These are phyloP conservation scores for Physaria fendleri DNA, from an alignment of 345 rosid species.

Conservation along the genomic window DNA sequence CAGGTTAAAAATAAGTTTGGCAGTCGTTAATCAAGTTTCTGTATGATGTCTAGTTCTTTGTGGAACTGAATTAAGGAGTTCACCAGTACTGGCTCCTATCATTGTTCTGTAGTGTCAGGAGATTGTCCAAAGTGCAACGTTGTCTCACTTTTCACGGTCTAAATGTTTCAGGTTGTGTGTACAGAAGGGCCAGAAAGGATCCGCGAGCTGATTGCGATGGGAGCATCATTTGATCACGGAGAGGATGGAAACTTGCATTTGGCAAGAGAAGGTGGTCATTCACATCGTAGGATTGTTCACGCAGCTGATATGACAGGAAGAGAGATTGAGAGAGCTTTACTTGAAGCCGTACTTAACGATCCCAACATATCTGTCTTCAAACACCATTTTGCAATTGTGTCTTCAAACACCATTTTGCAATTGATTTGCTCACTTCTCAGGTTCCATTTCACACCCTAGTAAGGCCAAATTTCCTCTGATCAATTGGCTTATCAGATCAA, in stretches of 20 bases:
- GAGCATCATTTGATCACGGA: slow-evolving; percentile 87
- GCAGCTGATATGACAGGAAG: slow-evolving; percentile 99
- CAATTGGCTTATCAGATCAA: not conserved
- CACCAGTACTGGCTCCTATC: not conserved
- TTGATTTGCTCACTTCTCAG: slow-evolving; percentile 90
- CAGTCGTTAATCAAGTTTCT: not conserved
- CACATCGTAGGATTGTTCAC: slow-evolving; percentile 88
- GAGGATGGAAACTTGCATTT: slow-evolving; percentile 96
- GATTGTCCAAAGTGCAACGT: not conserved
- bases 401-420: slow-evolving; percentile 84
- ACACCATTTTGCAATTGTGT: slow-evolving; percentile 84
- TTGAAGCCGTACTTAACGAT: slow-evolving; percentile 69
- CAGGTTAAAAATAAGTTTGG: not conserved
- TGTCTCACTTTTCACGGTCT: not conserved
- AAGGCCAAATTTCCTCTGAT: not conserved
- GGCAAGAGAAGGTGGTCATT: slow-evolving; percentile 98
- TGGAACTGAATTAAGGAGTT: not conserved
- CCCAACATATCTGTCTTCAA: slow-evolving; percentile 74
- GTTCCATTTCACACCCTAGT: slow-evolving; percentile 24
- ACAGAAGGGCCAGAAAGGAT: slow-evolving; percentile 97
- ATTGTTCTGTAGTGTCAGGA: not conserved
- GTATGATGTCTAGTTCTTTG: not conserved
- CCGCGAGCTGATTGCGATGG: slow-evolving; percentile 85
- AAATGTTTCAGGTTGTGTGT: slow-evolving; percentile 66
- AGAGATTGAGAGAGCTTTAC: slow-evolving; percentile 92